Conservation (phyloP, 2,329 filamentous ascomycete genomes). For the Ophiostoma pallidulum region DNA sequence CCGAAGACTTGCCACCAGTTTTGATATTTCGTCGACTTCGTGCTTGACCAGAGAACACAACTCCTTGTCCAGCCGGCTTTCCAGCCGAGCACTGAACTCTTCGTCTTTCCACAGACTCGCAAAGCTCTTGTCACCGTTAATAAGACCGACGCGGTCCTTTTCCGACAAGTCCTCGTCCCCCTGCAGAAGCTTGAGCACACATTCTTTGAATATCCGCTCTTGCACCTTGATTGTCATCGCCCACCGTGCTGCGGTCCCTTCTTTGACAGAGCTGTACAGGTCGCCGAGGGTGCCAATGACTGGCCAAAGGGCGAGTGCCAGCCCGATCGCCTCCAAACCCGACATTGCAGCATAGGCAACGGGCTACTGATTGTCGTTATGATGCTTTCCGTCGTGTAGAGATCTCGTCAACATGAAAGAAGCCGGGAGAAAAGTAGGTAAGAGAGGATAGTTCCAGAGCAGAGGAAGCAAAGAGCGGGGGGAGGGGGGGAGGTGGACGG, state of each 20-base stretch:
- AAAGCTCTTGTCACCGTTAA: slow-evolving; percentile 12
- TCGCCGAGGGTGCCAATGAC: slow-evolving; percentile 10
- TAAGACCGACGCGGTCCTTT: slow-evolving; percentile 13
- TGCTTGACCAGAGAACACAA: slow-evolving; percentile 12
- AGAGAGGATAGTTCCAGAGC: too few relatives aligned
- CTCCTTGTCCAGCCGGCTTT: slow-evolving; percentile 12
- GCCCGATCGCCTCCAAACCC: slow-evolving; percentile 12
- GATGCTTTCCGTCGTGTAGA: neutral
- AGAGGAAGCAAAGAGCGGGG: too few relatives aligned
- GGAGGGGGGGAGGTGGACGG: neutral
- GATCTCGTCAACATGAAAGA: neutral
- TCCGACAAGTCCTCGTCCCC: slow-evolving; percentile 15
- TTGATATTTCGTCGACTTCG: slow-evolving; percentile 12
- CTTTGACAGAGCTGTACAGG: slow-evolving; percentile 8
- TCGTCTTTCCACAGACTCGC: slow-evolving; percentile 13
- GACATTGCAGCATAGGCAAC: slow-evolving; percentile 7
- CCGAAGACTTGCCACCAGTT: slow-evolving; percentile 5
- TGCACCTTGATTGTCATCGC: slow-evolving; percentile 14
- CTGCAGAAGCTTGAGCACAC: slow-evolving; percentile 12
- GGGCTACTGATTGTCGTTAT: neutral
- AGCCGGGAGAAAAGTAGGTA: neutral
- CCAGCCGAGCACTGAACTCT: slow-evolving; percentile 13
- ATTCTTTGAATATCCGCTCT: slow-evolving; percentile 16
- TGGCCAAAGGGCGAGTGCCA: slow-evolving; percentile 16
- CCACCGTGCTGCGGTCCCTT: slow-evolving; percentile 8